These are phyloP conservation scores for Stereum hirsutum DNA, from an alignment of 1,284 basidiomycete genomes.

Conservation along the genomic window DNA sequence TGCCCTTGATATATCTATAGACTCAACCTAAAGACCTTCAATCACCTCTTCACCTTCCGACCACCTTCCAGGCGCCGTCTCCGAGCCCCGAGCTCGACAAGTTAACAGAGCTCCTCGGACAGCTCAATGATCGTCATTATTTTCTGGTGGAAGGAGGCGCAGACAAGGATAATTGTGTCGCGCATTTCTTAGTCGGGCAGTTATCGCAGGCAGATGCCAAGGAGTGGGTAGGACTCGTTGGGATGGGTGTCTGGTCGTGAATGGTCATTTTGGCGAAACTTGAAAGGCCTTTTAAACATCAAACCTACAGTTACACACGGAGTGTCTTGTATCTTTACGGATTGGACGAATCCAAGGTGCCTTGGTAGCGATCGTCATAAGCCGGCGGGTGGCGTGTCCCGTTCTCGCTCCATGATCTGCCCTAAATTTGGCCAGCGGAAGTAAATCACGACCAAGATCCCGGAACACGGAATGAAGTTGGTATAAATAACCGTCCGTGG, in stretches of 20 bases:
- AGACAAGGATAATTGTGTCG: constrained; percentile 3
- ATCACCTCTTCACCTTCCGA: constrained; percentile 11
- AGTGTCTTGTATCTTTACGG: no score
- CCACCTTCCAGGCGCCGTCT: constrained; percentile 7
- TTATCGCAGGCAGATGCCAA: constrained; percentile 6
- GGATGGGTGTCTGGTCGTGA: constrained; percentile 15
- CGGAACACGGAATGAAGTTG: background rate
- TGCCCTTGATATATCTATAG: constrained; percentile 6
- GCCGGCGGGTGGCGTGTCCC: no score
- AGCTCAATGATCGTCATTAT: constrained; percentile 10
- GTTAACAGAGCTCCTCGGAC: constrained; percentile 12
- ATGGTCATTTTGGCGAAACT: no score
- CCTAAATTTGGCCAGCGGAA: background rate
- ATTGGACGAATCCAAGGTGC: no score
- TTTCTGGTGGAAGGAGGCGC: constrained; percentile 11
- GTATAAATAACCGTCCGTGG: background rate
- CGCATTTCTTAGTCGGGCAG: constrained; percentile 17
- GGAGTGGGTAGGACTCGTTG: constrained; percentile 18
- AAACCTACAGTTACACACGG: no score
- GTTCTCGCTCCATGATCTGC: background rate
- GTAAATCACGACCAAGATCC: background rate
- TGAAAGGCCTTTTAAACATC: no score
- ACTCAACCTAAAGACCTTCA: constrained; percentile 9
- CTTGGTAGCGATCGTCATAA: no score
- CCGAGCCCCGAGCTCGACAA: constrained; percentile 7